Percentiles rank a stretch among this genome's conserved stretches.
phyloP scores from a whole-genome alignment of 306 rosid species.

The Cucurbita argyrosperma region DNA sequence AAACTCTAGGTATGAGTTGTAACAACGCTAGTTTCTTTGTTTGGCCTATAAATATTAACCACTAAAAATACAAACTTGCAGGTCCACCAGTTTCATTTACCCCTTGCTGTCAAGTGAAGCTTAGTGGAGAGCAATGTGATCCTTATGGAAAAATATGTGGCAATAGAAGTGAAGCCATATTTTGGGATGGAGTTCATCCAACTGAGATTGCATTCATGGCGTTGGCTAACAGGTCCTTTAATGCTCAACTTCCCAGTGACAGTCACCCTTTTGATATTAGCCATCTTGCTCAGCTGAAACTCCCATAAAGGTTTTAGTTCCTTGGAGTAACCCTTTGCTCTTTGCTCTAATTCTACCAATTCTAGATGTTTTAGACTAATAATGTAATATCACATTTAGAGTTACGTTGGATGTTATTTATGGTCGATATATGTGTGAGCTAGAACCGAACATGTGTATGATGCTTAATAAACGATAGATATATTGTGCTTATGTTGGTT shows the following conservation, averaged over 20 bases:
- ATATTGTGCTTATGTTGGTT: too few relatives aligned
- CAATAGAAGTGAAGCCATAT: not conserved
- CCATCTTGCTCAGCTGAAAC: not conserved
- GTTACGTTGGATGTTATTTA: too few relatives aligned
- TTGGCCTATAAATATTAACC: not conserved
- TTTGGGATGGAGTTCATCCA: slow-evolving; percentile 2
- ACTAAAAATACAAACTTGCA: not conserved
- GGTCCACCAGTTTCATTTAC: not conserved
- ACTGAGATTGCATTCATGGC: not conserved
- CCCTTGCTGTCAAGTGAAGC: not conserved
- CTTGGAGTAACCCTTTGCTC: too few relatives aligned
- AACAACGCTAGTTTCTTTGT: too few relatives aligned
- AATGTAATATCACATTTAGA: too few relatives aligned
- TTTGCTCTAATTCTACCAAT: too few relatives aligned
- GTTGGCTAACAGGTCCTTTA: not conserved
- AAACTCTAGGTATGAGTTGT: too few relatives aligned
- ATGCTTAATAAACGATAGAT: too few relatives aligned
- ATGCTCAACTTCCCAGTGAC: not conserved
- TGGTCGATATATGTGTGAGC: too few relatives aligned
- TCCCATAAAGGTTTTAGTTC: too few relatives aligned
- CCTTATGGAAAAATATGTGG: not conserved
- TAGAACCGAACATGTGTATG: too few relatives aligned
- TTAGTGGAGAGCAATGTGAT: not conserved
- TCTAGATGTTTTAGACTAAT: too few relatives aligned
- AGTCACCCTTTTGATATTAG: not conserved